Base-by-base conservation (phyloP, 441 rosid species). In the Arabidopsis lyrata region DNA sequence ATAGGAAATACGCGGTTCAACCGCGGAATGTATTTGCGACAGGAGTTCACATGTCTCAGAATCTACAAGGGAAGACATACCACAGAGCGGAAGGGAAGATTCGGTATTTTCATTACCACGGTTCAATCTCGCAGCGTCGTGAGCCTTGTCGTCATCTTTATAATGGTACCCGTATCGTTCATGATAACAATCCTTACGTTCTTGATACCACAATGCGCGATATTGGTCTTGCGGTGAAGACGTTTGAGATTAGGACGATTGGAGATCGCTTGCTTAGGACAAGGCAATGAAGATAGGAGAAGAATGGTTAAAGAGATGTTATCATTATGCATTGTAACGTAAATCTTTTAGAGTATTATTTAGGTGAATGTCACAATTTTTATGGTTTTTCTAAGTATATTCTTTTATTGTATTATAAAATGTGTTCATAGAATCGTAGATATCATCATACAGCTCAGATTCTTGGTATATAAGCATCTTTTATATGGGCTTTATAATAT, bases 11-110 rank as follows among this genome's bases (percentile, higher is more conserved):
- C 45, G 97, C 87, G 3, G 84, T 93, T 50, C 97, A 91, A 34
- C 96, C 98, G 0, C 86, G 92, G 5, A 80, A 80, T 2, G 95
- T 87, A 41, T 90, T 64, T 27, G 97, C 93, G 5, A 85, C 95
- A 0, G 98, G 98, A 0, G 97, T 93, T 68, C 98, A 93, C 80
- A 87, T 93, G 97, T 91, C 98, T 0, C 92, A 91, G 84, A 87
- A 94, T 83, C 61, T 91, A 4, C 83, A 56, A 1, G 98, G 98
- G 14, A 87, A 76, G 75, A 81, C 93, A 0, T 83, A 59, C 24
- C 91, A 94, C 82, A 88, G 61, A 79, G 84, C 91, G 0, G 91
- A 85, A 31, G 73, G 73, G 4, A 75, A 45, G 68, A 83, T 93
- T 68, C 85, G 77, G 8, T 93, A 93, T 69, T 93, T 78, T 81